These are phyloP conservation scores for Trichomonas tenax DNA, from an alignment of 208 protist genomes.

Conservation along the genomic window DNA sequence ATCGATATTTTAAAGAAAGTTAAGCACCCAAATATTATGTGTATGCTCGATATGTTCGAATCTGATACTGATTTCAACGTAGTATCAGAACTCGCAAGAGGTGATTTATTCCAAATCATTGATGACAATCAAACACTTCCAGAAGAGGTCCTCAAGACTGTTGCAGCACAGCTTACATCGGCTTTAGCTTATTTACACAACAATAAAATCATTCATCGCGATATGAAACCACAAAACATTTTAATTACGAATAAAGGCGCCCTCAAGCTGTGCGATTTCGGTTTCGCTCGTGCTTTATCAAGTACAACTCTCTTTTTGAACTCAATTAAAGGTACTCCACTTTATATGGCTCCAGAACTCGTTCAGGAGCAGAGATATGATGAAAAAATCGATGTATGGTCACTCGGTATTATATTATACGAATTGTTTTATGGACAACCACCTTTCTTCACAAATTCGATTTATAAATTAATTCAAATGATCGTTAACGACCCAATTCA, in stretches of 20 bases:
- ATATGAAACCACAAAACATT: constrained; percentile 74
- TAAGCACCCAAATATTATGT: constrained; percentile 85
- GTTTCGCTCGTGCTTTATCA: constrained; percentile 66
- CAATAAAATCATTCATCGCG: constrained; percentile 83
- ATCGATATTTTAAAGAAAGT: constrained; percentile 47
- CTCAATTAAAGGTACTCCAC: constrained; percentile 62
- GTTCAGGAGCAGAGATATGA: constrained; percentile 49
- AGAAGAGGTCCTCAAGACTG: constrained; percentile 64
- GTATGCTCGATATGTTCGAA: constrained; percentile 82
- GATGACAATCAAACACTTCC: constrained; percentile 47
- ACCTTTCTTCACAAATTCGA: constrained; percentile 82
- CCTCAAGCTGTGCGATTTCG: constrained; percentile 90
- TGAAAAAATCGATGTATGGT: constrained; percentile 72
- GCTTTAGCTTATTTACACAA: constrained; percentile 85
- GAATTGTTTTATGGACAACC: constrained; percentile 79
- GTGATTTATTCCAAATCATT: constrained; percentile 48
- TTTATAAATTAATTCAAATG: constrained; percentile 77
- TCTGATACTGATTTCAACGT: constrained; percentile 72
- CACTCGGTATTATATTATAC: constrained; percentile 88
- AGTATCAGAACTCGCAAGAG: constrained; percentile 53
- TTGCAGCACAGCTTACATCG: constrained; percentile 74
- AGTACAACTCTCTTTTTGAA: constrained; percentile 76
- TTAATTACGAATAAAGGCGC: constrained; percentile 54
- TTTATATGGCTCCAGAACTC: constrained; percentile 88
- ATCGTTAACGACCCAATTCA: constrained; percentile 52